Evolutionary conservation across 805 yeast species (phyloP), one percentile per base, ranked within the genome.

Genomic region (Yamadazyma olivae): DNA sequence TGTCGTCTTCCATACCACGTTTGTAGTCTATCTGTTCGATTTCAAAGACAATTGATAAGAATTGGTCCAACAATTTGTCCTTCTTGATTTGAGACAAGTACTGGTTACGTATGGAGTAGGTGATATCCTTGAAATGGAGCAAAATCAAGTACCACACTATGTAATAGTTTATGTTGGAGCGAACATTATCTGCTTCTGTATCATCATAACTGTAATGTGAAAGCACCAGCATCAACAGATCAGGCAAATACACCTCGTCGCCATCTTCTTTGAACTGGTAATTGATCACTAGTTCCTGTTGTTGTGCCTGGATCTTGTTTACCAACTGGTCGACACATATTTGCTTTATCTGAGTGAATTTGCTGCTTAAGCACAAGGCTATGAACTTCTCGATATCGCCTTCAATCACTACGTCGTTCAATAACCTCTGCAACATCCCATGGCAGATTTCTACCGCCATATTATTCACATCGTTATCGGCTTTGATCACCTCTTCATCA

Each of bases 131-230:
- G 52, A 88, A 83, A 54, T 79, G 79, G 19, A 61, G 63, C 43
- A 84, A 68, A 0, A 84, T 56, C 36, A 86, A 61, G 42, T 60
- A 62, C 95, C 95, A 89, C 38, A 77, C 62, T 81, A 85, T 81
- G 22, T 83, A 46, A 50, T 74, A 83, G 50, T 20, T 33, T 17
- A 27, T 20, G 13, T 19, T 31, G 30, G 12, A 36, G 17, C 12
- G 6, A 24, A 24, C 12, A 13, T 24, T 24, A 9, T 14, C 20
- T 9, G 6, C 20, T 7, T n/a, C 19, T 5, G 38, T 43, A 4
- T 43, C 35, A 10, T 42, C 47, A 6, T 64, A 63, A 27, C 70
- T 71, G 36, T 49, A 46, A 15, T 50, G 46, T 5, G 45, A 35
- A 5, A 74, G 45, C 20, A 51, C 49, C 0, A 57, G 44, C 6